A percentile compares a stretch with the other conserved stretches of the same genome.
Conservation (phyloP, 352 stramenopile genomes). For the Elongisporangium prolatum region DNA sequence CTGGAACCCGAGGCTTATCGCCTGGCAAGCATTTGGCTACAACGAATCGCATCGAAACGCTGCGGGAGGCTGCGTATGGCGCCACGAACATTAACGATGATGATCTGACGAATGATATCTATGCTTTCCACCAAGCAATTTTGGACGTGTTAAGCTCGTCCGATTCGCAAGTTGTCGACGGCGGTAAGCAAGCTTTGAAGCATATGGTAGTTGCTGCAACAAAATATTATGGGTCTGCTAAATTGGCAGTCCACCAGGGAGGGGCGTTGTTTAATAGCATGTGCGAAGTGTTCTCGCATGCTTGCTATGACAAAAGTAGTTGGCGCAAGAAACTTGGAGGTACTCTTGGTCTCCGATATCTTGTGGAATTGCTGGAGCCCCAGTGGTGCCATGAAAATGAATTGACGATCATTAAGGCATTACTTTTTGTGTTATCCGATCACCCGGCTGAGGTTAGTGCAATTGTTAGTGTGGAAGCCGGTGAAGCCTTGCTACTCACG, state of each 20-base stretch:
- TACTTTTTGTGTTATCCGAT: constrained; percentile 87
- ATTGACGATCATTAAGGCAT: constrained; percentile 71
- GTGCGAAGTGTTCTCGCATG: constrained; percentile 78
- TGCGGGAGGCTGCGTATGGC: constrained; percentile 72
- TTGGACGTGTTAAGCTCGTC: constrained; percentile 61
- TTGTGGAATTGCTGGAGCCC: constrained; percentile 59
- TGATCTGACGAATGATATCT: constrained; percentile 53
- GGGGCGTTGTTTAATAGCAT: constrained; percentile 73
- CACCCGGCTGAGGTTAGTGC: constrained; percentile 81
- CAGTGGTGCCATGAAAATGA: constrained; percentile 88
- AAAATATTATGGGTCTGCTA: constrained; percentile 25
- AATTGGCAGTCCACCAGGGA: constrained; percentile 40
- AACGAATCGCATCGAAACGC: constrained; percentile 71
- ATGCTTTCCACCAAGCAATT: constrained; percentile 57
- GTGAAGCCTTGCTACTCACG: constrained; percentile 47
- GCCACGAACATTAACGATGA: constrained; percentile 48
- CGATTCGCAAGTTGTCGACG: constrained; percentile 50
- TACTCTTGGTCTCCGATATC: constrained; percentile 55
- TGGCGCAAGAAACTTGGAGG: constrained; percentile 83
- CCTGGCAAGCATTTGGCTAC: constrained; percentile 75
- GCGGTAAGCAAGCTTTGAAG: constrained; percentile 39
- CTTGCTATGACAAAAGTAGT: constrained; percentile 82
- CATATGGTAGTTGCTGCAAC: constrained; percentile 52
- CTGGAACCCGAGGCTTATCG: constrained; percentile 72
- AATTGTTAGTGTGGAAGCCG: constrained; percentile 69